Conservation (phyloP, 495 filamentous ascomycete genomes). For the Penicillium canescens region DNA sequence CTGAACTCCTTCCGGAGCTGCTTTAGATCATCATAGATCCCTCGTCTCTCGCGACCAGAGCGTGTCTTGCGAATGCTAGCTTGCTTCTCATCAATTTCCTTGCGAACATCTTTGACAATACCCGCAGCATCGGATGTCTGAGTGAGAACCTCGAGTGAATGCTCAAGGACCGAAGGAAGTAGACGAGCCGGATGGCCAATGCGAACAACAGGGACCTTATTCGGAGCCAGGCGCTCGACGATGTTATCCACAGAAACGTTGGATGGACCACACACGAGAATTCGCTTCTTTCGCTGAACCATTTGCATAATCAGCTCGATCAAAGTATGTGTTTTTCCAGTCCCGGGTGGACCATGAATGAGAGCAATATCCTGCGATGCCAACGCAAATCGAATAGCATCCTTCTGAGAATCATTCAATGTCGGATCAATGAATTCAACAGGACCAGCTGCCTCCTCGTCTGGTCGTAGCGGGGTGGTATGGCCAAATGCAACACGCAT, state of each 20-base stretch:
- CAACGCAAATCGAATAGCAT: slow-evolving; percentile 87
- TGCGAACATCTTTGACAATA: slow-evolving; percentile 88
- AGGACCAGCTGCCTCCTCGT: slow-evolving; percentile 56
- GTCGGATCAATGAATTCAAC: slow-evolving; percentile 76
- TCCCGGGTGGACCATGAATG: slow-evolving; percentile 95
- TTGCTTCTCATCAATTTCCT: slow-evolving; percentile 92
- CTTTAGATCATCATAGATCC: slow-evolving; percentile 82
- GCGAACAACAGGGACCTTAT: slow-evolving; percentile 82
- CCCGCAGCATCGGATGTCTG: slow-evolving; percentile 84
- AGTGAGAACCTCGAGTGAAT: slow-evolving; percentile 91
- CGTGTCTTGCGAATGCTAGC: slow-evolving; percentile 84
- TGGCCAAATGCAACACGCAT: slow-evolving; percentile 81
- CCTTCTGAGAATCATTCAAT: slow-evolving; percentile 87
- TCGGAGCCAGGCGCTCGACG: slow-evolving; percentile 84
- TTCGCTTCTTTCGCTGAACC: slow-evolving; percentile 63
- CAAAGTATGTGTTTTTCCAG: slow-evolving; percentile 95
- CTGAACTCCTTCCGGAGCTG: slow-evolving; percentile 87
- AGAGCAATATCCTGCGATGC: slow-evolving; percentile 81
- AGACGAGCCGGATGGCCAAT: slow-evolving; percentile 92
- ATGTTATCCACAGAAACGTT: slow-evolving; percentile 99
- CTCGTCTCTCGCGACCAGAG: slow-evolving; percentile 74
- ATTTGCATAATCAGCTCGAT: slow-evolving; percentile 93
- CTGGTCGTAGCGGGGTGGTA: slow-evolving; percentile 35
- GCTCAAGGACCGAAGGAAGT: slow-evolving; percentile 81
- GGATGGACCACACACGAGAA: slow-evolving; percentile 92